Conservation (phyloP, 176 grass and related monocot species). For the Ensete ventricosum region DNA sequence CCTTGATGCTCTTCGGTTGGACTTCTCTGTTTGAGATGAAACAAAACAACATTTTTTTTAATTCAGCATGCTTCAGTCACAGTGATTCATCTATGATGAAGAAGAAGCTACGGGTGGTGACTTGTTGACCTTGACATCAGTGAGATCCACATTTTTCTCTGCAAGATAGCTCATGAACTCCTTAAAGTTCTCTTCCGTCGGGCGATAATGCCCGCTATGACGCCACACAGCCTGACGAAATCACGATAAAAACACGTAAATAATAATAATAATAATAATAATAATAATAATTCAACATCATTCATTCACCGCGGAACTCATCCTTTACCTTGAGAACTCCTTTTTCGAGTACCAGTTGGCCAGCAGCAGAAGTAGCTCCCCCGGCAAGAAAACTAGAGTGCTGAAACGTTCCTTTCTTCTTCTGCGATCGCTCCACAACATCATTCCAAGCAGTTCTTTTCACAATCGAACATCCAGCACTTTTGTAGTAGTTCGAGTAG, state of each 20-base stretch:
- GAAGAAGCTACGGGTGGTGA: not conserved
- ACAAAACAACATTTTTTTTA: not conserved
- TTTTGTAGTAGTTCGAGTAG: not conserved
- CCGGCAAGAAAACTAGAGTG: constrained; percentile 86
- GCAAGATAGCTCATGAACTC: constrained; percentile 59
- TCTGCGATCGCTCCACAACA: constrained; percentile 25
- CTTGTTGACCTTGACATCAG: constrained; percentile 28
- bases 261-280: not conserved
- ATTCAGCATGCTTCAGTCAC: constrained; percentile 12
- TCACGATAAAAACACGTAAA: not conserved
- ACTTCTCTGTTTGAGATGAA: not conserved
- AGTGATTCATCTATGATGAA: not conserved
- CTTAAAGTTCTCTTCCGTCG: constrained; percentile 55
- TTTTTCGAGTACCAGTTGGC: constrained; percentile 43
- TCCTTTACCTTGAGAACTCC: constrained; percentile 49
- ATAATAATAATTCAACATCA: not conserved
- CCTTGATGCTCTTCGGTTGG: constrained; percentile 3
- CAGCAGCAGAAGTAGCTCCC: constrained; percentile 63
- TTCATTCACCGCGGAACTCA: not conserved
- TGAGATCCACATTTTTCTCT: constrained; percentile 45
- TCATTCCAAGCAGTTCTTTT: not conserved
- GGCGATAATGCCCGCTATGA: constrained; percentile 66
- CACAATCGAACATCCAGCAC: too few relatives aligned
- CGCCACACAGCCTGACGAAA: constrained; percentile 44
- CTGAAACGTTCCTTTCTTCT: constrained; percentile 58